Percentiles rank a stretch among this genome's conserved stretches.
phyloP scores from a whole-genome alignment of 129 eudicot genomes.

The Glebionis coronaria region DNA sequence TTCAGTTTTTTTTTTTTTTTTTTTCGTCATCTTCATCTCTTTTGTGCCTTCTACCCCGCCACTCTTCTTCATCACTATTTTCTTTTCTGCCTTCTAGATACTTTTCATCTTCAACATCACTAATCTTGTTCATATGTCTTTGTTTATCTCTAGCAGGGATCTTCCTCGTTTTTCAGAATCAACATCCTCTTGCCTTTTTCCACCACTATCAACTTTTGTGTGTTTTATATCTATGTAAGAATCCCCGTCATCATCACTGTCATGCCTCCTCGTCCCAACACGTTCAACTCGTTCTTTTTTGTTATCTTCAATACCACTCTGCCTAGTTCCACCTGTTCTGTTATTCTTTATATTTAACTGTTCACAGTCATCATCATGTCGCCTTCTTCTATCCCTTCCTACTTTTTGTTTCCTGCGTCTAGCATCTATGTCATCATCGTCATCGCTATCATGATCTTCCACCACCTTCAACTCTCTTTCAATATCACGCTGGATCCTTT shows the following conservation, averaged over 20 bases:
- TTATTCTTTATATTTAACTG: conserved; percentile 7
- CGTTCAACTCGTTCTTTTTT: conserved; percentile 1
- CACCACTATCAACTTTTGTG: conserved; percentile 15
- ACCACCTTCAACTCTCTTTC: conserved; percentile 15
- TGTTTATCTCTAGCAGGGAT: conserved; percentile 16
- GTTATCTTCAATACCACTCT: conserved; percentile 18
- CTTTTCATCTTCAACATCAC: conserved; percentile 34
- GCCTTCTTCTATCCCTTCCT: conserved; percentile 17
- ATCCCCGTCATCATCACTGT: conserved; percentile 12
- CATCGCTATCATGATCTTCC: conserved; percentile 16
- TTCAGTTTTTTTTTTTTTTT: conserved; percentile 25
- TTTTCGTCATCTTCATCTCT: conserved; percentile 50
- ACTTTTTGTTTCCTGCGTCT: conserved; percentile 9
- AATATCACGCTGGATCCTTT: conserved; percentile 22
- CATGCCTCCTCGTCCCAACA: conserved; percentile 22
- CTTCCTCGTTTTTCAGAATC: conserved; percentile 5
- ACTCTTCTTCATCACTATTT: conserved; percentile 42
- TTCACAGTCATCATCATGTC: conserved; percentile 27
- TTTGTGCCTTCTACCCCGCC: conserved; percentile 42
- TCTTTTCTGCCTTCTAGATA: conserved; percentile 31
- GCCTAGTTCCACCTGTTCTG: conserved; percentile 28
- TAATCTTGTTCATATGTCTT: conserved; percentile 24
- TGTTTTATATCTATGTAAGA: background rate
- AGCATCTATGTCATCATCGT: conserved; percentile 5
- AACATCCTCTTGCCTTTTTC: conserved; percentile 10